phyloP scores from a whole-genome alignment of 345 rosid species.

The Carallia pectinifolia region DNA sequence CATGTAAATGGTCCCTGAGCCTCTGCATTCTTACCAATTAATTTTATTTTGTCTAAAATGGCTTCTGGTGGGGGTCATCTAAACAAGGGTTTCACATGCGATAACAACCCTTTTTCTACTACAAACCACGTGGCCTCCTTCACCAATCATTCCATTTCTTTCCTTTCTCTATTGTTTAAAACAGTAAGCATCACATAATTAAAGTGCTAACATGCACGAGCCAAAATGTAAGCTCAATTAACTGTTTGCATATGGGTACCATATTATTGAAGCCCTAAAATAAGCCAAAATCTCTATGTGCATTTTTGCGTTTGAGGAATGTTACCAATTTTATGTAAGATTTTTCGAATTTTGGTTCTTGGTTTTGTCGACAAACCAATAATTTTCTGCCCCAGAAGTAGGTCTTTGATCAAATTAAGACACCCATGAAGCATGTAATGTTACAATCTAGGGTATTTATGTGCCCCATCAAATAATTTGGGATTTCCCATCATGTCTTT shows the following conservation, averaged over 20 bases:
- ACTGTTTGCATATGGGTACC: no score
- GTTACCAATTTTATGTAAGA: neutral
- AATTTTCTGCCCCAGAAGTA: constrained; percentile 14
- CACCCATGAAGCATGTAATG: neutral
- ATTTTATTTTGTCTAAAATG: neutral
- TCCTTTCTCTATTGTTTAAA: neutral
- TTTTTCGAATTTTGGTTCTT: neutral
- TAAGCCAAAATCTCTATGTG: neutral
- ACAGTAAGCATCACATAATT: neutral
- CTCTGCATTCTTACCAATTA: constrained; percentile 5
- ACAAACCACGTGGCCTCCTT: constrained; percentile 54
- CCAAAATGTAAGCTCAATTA: neutral
- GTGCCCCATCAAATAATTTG: constrained; percentile 15
- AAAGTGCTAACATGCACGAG: neutral
- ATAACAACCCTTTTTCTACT: constrained; percentile 39
- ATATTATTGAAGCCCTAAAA: neutral
- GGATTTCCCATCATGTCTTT: constrained; percentile 40
- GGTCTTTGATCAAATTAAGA: neutral
- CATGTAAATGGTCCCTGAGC: constrained; percentile 24
- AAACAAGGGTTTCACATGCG: constrained; percentile 49
- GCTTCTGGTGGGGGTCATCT: constrained; percentile 38
- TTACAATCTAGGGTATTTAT: constrained; percentile 6
- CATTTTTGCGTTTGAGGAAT: neutral
- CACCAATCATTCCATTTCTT: constrained; percentile 20
- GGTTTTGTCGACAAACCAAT: constrained; percentile 17